Base-by-base conservation (phyloP, 1,139 yeast species). In the Magnusiomyces suaveolens region DNA sequence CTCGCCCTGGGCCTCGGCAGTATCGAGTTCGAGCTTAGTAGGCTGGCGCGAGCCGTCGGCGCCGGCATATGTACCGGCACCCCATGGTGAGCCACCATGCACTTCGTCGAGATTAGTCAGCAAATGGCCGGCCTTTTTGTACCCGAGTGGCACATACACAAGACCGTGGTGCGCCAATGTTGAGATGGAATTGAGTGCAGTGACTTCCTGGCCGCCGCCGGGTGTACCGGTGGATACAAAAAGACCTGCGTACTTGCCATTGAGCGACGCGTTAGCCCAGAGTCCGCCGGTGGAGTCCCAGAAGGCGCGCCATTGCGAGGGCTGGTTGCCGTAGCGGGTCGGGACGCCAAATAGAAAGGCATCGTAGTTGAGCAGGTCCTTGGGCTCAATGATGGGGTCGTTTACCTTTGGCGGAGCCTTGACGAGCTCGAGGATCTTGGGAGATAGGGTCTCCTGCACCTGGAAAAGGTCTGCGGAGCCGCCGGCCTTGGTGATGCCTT, bases 81-180 rank as follows among this genome's bases (percentile, higher is more conserved):
- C 95, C 89, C 92, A 87, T 56, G 95, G 80, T 54, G 90, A 82
- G 61, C 85, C 85, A 68, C 95, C 95, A 68, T 84, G 94, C 56
- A 81, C 78, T 74, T 85, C 89, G 20, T 75, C 77, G 57, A 85
- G 69, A 71, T 78, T 77, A 57, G 86, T 70, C 60, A 83, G 69
- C 62, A 77, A 77, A 51, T 77, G 76, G 71, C 82, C 82, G 46
- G 78, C 76, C 62, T 78, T 72, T 63, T 80, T 82, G 75, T 82
- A 87, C 66, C 95, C 95, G 62, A 87, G 77, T 66, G 95, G 95
- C 55, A 87, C 83, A 68, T 67, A 87, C 62, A 83, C 79, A 68
- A 86, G 77, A 67, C 95, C 95, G 64, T 87, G 95, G 70, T 87
- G 95, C 57, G 80, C 78, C 62, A 84, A 75, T 46, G 81, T 78